Evolutionary conservation across 345 rosid species (phyloP).

Genomic region (Ceriops decandra): DNA sequence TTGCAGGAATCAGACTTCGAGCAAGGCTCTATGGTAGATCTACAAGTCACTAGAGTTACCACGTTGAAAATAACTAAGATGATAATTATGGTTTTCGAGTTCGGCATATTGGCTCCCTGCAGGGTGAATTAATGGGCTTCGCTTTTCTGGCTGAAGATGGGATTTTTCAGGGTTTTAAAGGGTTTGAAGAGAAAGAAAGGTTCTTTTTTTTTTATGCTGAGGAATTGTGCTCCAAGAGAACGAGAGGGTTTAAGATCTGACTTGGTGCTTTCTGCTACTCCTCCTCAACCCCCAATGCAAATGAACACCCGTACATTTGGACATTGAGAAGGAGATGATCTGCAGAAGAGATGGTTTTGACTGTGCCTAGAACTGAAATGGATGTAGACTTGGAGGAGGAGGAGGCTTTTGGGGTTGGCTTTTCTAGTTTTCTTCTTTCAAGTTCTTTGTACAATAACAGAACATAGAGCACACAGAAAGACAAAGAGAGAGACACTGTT

Average conservation of each 20-base stretch:
- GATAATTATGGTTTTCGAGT: constrained; percentile 17
- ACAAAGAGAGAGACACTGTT: too few relatives aligned
- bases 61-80: constrained; percentile 39
- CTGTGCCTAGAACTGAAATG: too few relatives aligned
- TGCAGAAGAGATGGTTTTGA: constrained; percentile 11
- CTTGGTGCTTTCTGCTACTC: too few relatives aligned
- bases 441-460: too few relatives aligned
- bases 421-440: not conserved
- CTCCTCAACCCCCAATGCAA: not conserved
- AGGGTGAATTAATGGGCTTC: too few relatives aligned
- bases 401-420: not conserved
- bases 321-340: not conserved
- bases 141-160: too few relatives aligned
- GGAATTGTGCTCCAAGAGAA: not conserved
- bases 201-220: not conserved
- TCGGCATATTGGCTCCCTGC: constrained; percentile 33
- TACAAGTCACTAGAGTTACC: constrained; percentile 37
- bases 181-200: not conserved
- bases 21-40: constrained; percentile 97
- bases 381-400: not conserved
- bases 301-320: not conserved
- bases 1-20: constrained; percentile 72
- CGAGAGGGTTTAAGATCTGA: constrained; percentile 15
- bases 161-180: constrained; percentile 5
- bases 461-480: not conserved